phyloP scores from a whole-genome alignment of 345 rosid genomes.

The Populus ilicifolia region DNA sequence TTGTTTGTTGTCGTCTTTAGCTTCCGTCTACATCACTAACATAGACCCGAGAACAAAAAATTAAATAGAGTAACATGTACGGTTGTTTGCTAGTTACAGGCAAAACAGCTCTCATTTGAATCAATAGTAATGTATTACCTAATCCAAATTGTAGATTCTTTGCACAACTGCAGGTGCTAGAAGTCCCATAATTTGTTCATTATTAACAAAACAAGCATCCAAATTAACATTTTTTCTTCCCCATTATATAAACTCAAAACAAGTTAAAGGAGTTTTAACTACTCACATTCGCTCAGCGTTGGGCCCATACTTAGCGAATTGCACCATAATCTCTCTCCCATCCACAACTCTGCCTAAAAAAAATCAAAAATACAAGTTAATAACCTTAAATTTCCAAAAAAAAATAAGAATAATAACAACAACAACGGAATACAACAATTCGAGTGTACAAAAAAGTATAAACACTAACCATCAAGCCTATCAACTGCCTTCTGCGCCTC shows the following conservation, averaged over 20 bases:
- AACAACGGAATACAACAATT: not conserved
- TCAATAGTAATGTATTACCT: not conserved
- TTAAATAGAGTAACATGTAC: not conserved
- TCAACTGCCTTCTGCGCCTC: constrained; percentile 78
- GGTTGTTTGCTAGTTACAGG: not conserved
- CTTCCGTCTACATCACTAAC: not conserved
- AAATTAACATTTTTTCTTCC: not conserved
- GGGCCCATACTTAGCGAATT: constrained; percentile 23
- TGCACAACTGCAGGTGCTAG: not conserved
- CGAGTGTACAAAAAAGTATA: not conserved
- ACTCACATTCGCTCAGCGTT: constrained; percentile 14
- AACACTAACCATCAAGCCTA: constrained; percentile 54
- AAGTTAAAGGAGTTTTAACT: not conserved
- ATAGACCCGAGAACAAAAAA: not conserved
- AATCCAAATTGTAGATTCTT: not conserved
- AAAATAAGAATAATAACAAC: not conserved
- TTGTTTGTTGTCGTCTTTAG: too few relatives aligned
- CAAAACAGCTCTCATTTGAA: not conserved
- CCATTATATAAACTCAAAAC: not conserved
- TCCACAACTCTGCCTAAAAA: constrained; percentile 21
- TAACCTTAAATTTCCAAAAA: not conserved
- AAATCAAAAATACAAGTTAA: not conserved
- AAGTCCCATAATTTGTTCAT: not conserved
- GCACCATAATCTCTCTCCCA: constrained; percentile 28
- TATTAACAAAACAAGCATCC: not conserved